Evolutionary conservation across 306 rosid genomes (phyloP).

Genomic region (Abrus precatorius): DNA sequence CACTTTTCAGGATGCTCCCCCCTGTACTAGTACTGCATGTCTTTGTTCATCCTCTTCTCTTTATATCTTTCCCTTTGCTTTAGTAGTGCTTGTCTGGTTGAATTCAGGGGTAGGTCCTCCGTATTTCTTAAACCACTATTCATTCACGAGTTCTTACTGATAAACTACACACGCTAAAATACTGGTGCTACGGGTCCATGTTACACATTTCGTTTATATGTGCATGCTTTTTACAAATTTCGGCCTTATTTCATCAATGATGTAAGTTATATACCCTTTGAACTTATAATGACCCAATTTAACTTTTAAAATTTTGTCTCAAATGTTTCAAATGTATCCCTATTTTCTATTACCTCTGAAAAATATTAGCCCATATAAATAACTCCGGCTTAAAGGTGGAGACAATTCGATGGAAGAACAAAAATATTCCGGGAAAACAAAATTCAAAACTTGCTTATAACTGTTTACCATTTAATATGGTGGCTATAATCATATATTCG

Average conservation of each 20-base stretch:
- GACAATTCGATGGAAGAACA: constrained; percentile 8
- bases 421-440: neutral
- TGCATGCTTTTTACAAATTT: neutral
- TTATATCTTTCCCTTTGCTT: constrained; percentile 30
- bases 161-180: constrained; percentile 17
- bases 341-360: neutral
- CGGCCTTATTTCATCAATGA: neutral
- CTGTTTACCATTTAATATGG: constrained; percentile 17
- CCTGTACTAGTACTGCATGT: constrained; percentile 4
- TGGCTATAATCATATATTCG: constrained; percentile 12
- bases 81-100: constrained; percentile 15
- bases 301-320: neutral
- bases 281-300: too few relatives aligned
- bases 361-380: neutral
- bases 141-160: constrained; percentile 17
- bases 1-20: constrained; percentile 51
- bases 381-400: neutral
- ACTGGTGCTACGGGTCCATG: neutral
- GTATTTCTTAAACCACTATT: constrained; percentile 29
- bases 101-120: constrained; percentile 28
- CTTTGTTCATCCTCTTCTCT: constrained; percentile 47
- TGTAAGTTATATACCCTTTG: too few relatives aligned
- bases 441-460: neutral
- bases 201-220: neutral
- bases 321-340: neutral